Evolutionary conservation across 2,329 filamentous ascomycete species (phyloP).

Genomic region (Claviceps paspali): DNA sequence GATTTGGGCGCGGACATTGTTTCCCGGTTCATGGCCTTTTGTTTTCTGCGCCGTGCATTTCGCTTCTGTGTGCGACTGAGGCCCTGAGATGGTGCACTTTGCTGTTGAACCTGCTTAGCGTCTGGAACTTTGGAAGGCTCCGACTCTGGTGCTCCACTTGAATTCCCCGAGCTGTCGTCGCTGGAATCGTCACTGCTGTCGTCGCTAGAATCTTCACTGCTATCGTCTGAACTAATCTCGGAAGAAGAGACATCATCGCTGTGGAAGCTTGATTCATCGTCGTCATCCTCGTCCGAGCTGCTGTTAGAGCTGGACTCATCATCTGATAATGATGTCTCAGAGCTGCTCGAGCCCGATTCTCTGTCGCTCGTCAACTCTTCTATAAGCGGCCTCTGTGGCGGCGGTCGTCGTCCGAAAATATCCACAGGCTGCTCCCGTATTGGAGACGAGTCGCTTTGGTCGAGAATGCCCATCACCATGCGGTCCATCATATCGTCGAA

Average conservation of each 20-base stretch:
- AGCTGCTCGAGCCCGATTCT: constrained; percentile 3
- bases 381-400: constrained; percentile 14
- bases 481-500: constrained; percentile 20
- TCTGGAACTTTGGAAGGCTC: constrained; percentile 8
- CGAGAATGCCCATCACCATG: constrained; percentile 9
- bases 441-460: constrained; percentile 1
- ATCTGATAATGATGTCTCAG: constrained; percentile 6
- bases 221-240: not conserved
- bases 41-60: constrained; percentile 32
- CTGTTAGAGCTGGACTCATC: not conserved
- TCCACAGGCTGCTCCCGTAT: not conserved
- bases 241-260: not conserved
- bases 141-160: constrained; percentile 6
- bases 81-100: constrained; percentile 16
- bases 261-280: not conserved
- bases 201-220: constrained; percentile 8
- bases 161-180: constrained; percentile 10
- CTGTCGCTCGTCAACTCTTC: constrained; percentile 8
- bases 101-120: not conserved
- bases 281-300: not conserved
- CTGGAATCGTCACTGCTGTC: constrained; percentile 8
- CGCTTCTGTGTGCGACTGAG: constrained; percentile 32
- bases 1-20: constrained; percentile 1
- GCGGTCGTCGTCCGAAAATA: not conserved
- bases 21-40: constrained; percentile 12